Evolutionary conservation across 2,329 filamentous ascomycete species (phyloP), one percentile per base, ranked within the genome.

Genomic region (Aspergillus costaricaensis): DNA sequence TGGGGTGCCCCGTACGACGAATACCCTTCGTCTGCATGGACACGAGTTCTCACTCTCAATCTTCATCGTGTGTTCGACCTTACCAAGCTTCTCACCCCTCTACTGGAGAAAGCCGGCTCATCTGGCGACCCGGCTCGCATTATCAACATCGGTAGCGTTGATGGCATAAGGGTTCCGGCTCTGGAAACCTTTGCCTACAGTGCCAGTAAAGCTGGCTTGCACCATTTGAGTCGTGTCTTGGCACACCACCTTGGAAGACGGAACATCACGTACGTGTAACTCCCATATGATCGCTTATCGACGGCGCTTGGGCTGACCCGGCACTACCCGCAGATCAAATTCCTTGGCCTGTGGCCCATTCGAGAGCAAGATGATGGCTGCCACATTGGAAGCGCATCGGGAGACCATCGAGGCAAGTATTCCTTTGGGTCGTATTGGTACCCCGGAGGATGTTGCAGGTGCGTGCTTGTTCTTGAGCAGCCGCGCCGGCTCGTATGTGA

Each of bases 301-400:
- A 19, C 38, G 25, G 23, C 43, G 12, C 15, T 39, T 51, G 21
- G 41, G 19, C 58, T 60, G 51, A 59, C 14, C 9, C 47, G 47
- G n/a, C 19, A 38, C n/a, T 43, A 17, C 51, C 76, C 51, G 30
- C 56, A 80, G 78, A 25, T 83, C 81, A 63, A 92, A 92, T 71
- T 86, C 86, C 3, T 76, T 92, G 58, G 89, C 89, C 5, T 91
- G 88, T 62, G 89, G 89, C 3, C 88, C 89, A 59, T 84, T 84
- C 64, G 76, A 82, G 48, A 82, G 79, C 30, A 81, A 82, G 50
- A 84, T 84, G 82, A 84, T 83, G 64, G 79, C 76, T n/a, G 82
- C 80, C 32, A 83, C 82, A 0, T 72, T 86, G 49, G 71, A 81
- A 32, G 78, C 80, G 57, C 83, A 79, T 57, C 76, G 77, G 54